Evolutionary conservation across 345 rosid species (phyloP), one percentile per base, ranked within the genome.

Genomic region (Toxicodendron radicans): DNA sequence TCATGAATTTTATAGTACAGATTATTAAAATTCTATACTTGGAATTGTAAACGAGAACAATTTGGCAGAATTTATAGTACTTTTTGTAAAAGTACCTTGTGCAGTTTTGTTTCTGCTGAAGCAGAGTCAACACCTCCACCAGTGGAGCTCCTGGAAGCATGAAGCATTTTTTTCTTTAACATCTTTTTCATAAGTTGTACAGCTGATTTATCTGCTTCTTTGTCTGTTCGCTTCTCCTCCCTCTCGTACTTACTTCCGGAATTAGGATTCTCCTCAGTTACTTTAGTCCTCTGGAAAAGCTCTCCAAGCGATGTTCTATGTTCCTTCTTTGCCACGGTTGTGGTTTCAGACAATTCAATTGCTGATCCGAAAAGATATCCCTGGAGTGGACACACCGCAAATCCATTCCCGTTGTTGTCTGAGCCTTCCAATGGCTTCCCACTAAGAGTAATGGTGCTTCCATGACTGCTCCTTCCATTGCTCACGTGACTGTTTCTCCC

Each of bases 311-410:
- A 88, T 48, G 90, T 87, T 84, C 92, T 90, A 14, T 81, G 68
- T 53, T 90, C 94, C 83, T 87, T 90, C 82, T 84, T 90, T 57
- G 84, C 90, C 41, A 67, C 81, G 38, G 90, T 58, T 49, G 86
- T 81, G 23, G 91, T 88, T 78, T 89, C 92, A 14, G 92, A 79
- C 72, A 86, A 30, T 51, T 89, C 92, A 73, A 87, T 82, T 32
- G 94, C 90, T 13, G 97, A 89, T 5, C 97, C 90, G 61, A 91
- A 87, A 35, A 89, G 91, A 73, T 87, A 91, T 38, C 80, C 97
- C 76, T 91, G 92, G 11, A 91, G 94, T 10, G 97, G 97, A 52
- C 92, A 91, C 63, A 85, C 83, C 33, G 81, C 54, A 63, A 79
- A 86, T 13, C 85, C 90, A 72, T 80, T 84, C 10, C 72, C 86